These are phyloP conservation scores for Micractinium conductrix DNA, from an alignment of 139 green algal genomes.

Conservation along the genomic window DNA sequence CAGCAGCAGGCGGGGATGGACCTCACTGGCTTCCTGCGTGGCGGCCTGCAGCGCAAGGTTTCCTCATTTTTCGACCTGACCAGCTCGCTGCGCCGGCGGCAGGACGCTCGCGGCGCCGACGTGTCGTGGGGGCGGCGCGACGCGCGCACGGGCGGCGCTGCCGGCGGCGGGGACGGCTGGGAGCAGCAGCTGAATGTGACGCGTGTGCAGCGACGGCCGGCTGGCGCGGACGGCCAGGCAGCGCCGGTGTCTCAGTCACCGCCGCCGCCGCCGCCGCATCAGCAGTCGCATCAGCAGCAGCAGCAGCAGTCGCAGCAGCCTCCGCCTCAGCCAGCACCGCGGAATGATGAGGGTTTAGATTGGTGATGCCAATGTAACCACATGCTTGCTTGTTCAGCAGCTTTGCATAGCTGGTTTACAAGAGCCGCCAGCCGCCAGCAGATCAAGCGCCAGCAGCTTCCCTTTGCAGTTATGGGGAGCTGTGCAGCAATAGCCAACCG, in stretches of 20 bases:
- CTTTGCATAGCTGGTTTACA: too few species aligned
- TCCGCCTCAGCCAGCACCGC: neutral
- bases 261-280: neutral
- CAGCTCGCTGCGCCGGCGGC: slow-evolving; percentile 1
- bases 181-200: neutral
- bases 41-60: slow-evolving; percentile 29
- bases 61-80: slow-evolving; percentile 10
- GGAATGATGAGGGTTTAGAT: neutral
- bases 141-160: neutral
- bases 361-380: too few species aligned
- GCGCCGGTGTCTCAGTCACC: too few species aligned
- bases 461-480: too few species aligned
- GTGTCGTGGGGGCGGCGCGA: neutral
- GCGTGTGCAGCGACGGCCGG: neutral
- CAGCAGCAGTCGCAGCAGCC: neutral
- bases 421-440: too few species aligned
- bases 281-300: slow-evolving; percentile 5
- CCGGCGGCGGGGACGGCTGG: neutral
- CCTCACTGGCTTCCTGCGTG: neutral
- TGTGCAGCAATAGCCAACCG: too few species aligned
- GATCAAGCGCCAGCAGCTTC: too few species aligned
- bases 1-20: neutral
- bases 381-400: too few species aligned
- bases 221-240: too few species aligned
- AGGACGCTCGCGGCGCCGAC: slow-evolving; percentile 6